These are phyloP conservation scores for Batrachochytrium dendrobatidis DNA, from an alignment of 371 early-diverging fungal genomes.

Conservation along the genomic window DNA sequence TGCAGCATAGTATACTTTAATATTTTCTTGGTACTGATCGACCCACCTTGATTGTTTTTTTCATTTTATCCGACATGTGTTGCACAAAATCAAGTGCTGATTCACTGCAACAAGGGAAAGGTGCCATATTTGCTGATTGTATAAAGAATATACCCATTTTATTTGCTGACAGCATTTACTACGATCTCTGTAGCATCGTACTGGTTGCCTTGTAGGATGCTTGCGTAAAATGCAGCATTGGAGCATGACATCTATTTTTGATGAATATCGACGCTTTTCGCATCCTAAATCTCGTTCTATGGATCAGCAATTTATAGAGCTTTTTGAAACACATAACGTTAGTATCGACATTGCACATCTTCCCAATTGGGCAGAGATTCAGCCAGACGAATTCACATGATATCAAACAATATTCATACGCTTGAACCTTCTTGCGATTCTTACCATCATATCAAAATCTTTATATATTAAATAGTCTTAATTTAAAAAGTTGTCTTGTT, in stretches of 20 bases:
- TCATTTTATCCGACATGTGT: neutral
- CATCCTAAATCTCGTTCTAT: constrained; percentile 88
- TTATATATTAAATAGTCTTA: no score
- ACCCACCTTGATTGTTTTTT: neutral
- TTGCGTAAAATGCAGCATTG: constrained; percentile 88
- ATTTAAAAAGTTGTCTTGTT: no score
- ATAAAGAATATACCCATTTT: neutral
- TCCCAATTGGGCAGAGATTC: constrained; percentile 70
- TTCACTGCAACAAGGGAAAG: constrained; percentile 97
- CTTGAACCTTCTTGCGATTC: no score
- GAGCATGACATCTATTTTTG: constrained; percentile 92
- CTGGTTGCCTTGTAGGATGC: constrained; percentile 93
- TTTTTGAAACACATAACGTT: constrained; percentile 81
- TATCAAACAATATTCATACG: no score
- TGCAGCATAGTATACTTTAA: neutral
- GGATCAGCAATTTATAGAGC: constrained; percentile 97
- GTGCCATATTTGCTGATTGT: constrained; percentile 35
- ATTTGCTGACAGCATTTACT: neutral
- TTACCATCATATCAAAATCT: no score
- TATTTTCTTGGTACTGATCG: neutral
- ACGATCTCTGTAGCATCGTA: constrained; percentile 62
- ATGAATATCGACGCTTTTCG: constrained; percentile 90
- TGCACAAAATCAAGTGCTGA: constrained; percentile 46
- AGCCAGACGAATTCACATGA: no score
- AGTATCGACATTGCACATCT: constrained; percentile 56